A percentile compares a stretch with the other conserved stretches of the same genome.
phyloP scores from a whole-genome alignment of 2,329 filamentous ascomycete species.

The Thermothelomyces thermophilus region DNA sequence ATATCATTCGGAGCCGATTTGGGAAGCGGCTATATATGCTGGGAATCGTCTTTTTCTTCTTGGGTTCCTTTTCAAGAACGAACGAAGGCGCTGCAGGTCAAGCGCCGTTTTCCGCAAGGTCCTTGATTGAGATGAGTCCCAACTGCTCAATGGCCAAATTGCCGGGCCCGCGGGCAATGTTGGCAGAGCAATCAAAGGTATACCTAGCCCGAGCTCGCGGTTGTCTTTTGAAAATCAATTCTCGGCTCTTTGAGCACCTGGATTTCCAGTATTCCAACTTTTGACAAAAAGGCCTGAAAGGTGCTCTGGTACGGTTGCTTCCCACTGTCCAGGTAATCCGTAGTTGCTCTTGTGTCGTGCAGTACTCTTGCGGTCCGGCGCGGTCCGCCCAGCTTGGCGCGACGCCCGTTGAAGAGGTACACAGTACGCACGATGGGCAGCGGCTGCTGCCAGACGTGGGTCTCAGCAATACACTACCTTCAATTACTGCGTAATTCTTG shows the following conservation, averaged over 20 bases:
- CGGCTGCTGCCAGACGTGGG: no score
- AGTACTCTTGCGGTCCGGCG: not conserved
- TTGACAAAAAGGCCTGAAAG: not conserved
- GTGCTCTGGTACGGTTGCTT: not conserved
- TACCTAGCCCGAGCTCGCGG: no score
- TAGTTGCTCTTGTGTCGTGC: not conserved
- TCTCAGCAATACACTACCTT: not conserved
- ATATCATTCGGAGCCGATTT: not conserved
- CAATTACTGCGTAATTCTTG: no score
- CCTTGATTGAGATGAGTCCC: not conserved
- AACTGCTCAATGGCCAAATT: not conserved
- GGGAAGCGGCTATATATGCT: not conserved
- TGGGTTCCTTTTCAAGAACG: not conserved
- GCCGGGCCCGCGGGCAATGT: no score
- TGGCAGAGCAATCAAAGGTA: no score
- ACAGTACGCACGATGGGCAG: not conserved
- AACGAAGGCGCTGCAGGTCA: no score
- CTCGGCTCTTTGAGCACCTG: no score
- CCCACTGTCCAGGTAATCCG: no score
- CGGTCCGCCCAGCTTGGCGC: slow-evolving; percentile 9
- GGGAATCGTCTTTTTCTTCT: no score
- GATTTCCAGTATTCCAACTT: no score
- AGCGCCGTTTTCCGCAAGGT: no score
- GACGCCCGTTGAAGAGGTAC: slow-evolving; percentile 13
- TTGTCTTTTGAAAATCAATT: no score